Evolutionary conservation across 164 flowering plant genomes (phyloP).

Genomic region (Brasenia schreberi): DNA sequence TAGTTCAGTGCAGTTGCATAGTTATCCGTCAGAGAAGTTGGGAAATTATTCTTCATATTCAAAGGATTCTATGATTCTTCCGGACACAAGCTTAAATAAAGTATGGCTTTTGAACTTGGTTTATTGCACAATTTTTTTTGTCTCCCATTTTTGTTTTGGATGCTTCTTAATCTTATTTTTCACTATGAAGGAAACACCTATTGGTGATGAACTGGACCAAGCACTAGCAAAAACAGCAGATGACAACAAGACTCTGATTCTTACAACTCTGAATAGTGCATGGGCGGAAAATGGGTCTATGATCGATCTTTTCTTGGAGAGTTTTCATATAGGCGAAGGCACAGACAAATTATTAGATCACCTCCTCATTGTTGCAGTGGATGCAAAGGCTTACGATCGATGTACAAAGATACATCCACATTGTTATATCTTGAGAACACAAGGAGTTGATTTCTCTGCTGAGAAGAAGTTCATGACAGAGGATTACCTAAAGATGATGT

Average conservation of each 20-base stretch:
- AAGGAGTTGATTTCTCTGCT: slow-evolving; percentile 10
- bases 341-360: slow-evolving; percentile 24
- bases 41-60: neutral
- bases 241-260: slow-evolving; percentile 20
- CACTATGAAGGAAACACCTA: neutral
- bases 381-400: slow-evolving; percentile 12
- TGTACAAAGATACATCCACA: slow-evolving; percentile 23
- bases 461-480: slow-evolving; percentile 15
- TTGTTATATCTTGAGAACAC: slow-evolving; percentile 18
- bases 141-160: neutral
- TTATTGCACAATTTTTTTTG: too few relatives aligned
- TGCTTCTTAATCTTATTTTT: neutral
- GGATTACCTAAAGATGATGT: slow-evolving; percentile 10
- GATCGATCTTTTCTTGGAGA: slow-evolving; percentile 32
- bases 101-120: neutral
- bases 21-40: neutral
- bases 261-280: slow-evolving; percentile 20
- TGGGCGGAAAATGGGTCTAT: slow-evolving; percentile 25
- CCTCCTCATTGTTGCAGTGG: slow-evolving; percentile 22
- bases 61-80: neutral
- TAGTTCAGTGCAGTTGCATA: neutral
- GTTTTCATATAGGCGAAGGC: slow-evolving; percentile 22
- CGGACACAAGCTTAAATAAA: neutral
- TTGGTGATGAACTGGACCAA: slow-evolving; percentile 5
- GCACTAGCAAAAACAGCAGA: slow-evolving; percentile 18